Evolutionary conservation across 2,329 filamentous ascomycete genomes (phyloP).

Genomic region (Aspergillus sp.): DNA sequence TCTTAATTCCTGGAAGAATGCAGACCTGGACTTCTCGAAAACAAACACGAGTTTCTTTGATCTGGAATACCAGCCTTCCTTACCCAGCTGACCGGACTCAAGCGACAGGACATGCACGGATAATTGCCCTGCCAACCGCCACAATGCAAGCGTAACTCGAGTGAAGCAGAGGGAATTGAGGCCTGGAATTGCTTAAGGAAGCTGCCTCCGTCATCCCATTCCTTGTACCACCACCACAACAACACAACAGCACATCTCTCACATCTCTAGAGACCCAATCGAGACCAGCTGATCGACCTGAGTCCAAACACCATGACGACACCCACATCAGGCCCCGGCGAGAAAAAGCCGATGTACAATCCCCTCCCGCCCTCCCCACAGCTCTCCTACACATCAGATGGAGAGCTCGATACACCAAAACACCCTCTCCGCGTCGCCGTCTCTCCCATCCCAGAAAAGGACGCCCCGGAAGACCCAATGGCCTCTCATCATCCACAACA

Average conservation of each 20-base stretch:
- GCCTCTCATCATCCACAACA: background rate
- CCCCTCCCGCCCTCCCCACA: background rate
- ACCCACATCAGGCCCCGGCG: background rate
- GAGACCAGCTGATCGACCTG: no score
- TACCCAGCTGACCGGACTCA: no score
- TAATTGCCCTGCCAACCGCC: constrained; percentile 5
- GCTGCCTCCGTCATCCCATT: background rate
- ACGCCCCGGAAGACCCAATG: background rate
- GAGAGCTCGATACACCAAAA: no score
- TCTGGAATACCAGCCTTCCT: background rate
- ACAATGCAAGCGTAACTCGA: background rate
- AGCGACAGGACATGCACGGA: background rate
- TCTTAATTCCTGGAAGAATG: background rate
- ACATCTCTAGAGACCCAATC: no score
- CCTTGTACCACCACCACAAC: no score
- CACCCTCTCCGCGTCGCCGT: background rate
- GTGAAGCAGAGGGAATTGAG: background rate
- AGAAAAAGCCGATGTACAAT: background rate
- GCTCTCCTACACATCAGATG: background rate
- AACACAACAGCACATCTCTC: no score
- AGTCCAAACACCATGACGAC: background rate
- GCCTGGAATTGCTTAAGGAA: background rate
- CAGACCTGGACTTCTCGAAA: background rate
- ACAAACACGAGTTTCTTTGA: no score
- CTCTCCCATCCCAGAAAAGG: background rate